These are phyloP conservation scores for Casuarina glauca DNA, from an alignment of 306 rosid genomes.

Conservation along the genomic window DNA sequence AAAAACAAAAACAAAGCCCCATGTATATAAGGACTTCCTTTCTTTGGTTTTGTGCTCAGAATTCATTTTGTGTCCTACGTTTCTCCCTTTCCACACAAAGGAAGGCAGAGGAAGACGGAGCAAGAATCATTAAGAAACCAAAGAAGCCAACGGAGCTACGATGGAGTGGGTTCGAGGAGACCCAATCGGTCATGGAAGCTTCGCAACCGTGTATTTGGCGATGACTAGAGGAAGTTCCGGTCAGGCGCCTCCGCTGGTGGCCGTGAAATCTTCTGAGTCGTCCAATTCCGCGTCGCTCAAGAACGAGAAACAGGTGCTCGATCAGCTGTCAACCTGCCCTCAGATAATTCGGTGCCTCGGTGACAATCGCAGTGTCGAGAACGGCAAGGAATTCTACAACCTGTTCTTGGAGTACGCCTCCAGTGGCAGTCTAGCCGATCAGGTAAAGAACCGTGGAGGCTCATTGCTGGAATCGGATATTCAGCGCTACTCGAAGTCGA, in stretches of 20 bases:
- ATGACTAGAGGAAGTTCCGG: conserved; percentile 16
- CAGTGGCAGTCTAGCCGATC: conserved; percentile 57
- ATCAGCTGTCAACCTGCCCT: conserved; percentile 45
- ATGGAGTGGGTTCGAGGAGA: conserved; percentile 88
- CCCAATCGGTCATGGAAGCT: conserved; percentile 66
- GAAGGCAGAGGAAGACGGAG: conserved; percentile 1
- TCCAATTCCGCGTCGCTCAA: conserved; percentile 32
- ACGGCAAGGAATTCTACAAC: conserved; percentile 46
- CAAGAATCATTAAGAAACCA: neutral
- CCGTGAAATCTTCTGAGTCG: conserved; percentile 51
- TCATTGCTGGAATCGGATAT: conserved; percentile 43
- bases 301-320: conserved; percentile 59
- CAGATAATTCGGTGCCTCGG: conserved; percentile 53
- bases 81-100: conserved; percentile 8
- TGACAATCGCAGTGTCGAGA: conserved; percentile 38
- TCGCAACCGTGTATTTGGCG: conserved; percentile 63
- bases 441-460: conserved; percentile 48
- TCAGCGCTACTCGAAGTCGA: conserved; percentile 42
- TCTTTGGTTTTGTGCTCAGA: neutral
- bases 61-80: neutral
- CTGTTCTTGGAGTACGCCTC: conserved; percentile 68
- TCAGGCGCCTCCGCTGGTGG: conserved; percentile 34
- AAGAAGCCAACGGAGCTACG: neutral
- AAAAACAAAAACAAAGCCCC: neutral
- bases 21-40: neutral